Base-by-base conservation (phyloP, 352 stramenopile genomes). In the Vaucheria bursata region DNA sequence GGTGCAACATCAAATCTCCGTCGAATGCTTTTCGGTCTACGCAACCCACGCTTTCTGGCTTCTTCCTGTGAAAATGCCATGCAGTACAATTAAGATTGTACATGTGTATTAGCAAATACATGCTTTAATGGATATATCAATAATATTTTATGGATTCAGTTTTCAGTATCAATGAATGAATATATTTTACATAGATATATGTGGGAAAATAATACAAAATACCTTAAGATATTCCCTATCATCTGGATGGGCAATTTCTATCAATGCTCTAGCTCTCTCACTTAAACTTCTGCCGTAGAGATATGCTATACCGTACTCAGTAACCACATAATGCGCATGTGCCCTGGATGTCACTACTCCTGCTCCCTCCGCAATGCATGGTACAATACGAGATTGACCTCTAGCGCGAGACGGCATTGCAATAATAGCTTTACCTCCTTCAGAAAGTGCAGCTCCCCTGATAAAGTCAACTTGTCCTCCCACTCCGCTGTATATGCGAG, bases 401-500 rank as follows among this genome's bases (percentile, higher is more conserved):
- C 85, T 87, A 7, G 84, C 87, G 34, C 64, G 67, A 0, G 84
- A 87, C 7, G 84, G 77, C 72, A 87, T 64, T 29, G 84, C 84
- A 34, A 87, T 73, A 50, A 87, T 87, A 8, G 84, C 77, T 36
- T 84, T 83, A 36, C 84, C 84, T 5, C 77, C 77, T 49, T 76
- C 59, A 31, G 34, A 79, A 6, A 85, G 69, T 4, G 76, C 53
- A 6, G 85, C 85, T 50, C 85, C 85, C 5, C 79, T 74, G n/a
- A 88, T 64, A 69, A 87, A 88, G 52, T 88, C 85, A 29, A 88
- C 35, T 74, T 88, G 85, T 12, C 85, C 85, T 31, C 85, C 85
- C 25, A 88, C 83, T 33, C 85, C 85, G 25, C 73, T 85, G 80
- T 87, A 88, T 49, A 88, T 87, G 53, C 8, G 67, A 1, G 75